Evolutionary conservation across 305 asterid genomes (phyloP), one percentile per base, ranked within the genome.

Genomic region (Stenogyne calaminthoides): DNA sequence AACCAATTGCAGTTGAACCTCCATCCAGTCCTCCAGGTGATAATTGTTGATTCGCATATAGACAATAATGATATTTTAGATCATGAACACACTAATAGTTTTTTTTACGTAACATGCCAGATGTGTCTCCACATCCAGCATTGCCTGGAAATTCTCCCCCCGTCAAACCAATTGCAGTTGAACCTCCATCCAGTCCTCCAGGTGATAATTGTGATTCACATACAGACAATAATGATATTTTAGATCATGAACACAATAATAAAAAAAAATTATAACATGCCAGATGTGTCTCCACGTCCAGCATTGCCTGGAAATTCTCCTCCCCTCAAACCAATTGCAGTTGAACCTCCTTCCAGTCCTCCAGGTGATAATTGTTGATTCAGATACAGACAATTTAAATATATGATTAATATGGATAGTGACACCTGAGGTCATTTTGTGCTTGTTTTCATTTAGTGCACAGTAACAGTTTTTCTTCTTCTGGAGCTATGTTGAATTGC

Each of bases 11-110:
- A 19, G 82, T 82, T 6, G 72, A 59, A 77, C 85, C 97, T 58
- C 93, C 92, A 14, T 73, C 88, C 64, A 80, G 71, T 75, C 83
- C 90, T 70, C 86, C 96, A 88, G 98, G 98, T 91, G 80, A 80
- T 61, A 54, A 55, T 73, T 34, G 69, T 72, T 69, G 52, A 70
- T 42, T 76, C 19, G 18, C 44, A 54, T 40, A 55, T 42, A 64
- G 3, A 55, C 4, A 10, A 40, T 18, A 29, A n/a, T 52, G 73
- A 25, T 25, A 25, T 25, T 25, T 25, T 25, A 51, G 63, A 52
- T 75, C 19, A 59, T 54, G 67, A 58, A 40, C 69, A 7, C 44
- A 69, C 19, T 72, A 10, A 72, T 46, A 62, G 6, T 54, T 49
- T 62, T 61, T 42, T 52, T 9, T 71, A 29, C n/a, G n/a, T 56